Conservation (phyloP, 208 protist genomes). For the Trypanosoma boissoni region DNA sequence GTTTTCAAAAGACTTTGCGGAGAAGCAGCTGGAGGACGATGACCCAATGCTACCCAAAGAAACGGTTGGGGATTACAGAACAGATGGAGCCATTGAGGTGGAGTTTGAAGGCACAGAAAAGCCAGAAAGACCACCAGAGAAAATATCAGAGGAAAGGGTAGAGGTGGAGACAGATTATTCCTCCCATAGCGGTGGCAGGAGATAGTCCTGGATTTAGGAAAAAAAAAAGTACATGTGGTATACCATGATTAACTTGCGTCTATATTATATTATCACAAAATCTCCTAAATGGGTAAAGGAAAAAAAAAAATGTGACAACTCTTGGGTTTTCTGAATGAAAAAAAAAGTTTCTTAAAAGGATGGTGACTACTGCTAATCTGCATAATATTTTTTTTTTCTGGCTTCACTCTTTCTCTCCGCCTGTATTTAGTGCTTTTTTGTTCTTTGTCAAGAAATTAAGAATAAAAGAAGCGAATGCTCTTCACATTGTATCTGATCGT, state of each 20-base stretch:
- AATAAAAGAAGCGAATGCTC: not conserved
- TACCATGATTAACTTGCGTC: no score
- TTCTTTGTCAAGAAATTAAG: slow-evolving; percentile 5
- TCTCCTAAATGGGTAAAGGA: no score
- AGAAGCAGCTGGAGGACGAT: slow-evolving; percentile 86
- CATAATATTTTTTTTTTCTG: slow-evolving; percentile 9
- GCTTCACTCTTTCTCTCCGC: not conserved
- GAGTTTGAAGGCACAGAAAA: slow-evolving; percentile 67
- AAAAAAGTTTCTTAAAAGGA: no score
- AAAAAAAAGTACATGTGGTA: no score
- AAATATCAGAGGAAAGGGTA: slow-evolving; percentile 43
- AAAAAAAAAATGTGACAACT: no score
- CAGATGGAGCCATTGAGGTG: slow-evolving; percentile 72
- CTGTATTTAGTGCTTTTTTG: slow-evolving; percentile 8
- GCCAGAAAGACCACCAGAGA: slow-evolving; percentile 18
- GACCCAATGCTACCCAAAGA: slow-evolving; percentile 76
- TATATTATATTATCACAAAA: no score
- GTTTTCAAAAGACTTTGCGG: slow-evolving; percentile 84
- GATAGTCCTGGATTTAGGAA: no score
- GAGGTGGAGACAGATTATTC: slow-evolving; percentile 31
- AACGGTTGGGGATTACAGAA: slow-evolving; percentile 74
- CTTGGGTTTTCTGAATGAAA: no score
- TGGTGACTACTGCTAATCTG: not conserved
- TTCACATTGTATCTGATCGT: not conserved
- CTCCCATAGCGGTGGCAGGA: not conserved